phyloP scores from a whole-genome alignment of 2,329 filamentous ascomycete genomes.

The Domatiomyces catenatus region DNA sequence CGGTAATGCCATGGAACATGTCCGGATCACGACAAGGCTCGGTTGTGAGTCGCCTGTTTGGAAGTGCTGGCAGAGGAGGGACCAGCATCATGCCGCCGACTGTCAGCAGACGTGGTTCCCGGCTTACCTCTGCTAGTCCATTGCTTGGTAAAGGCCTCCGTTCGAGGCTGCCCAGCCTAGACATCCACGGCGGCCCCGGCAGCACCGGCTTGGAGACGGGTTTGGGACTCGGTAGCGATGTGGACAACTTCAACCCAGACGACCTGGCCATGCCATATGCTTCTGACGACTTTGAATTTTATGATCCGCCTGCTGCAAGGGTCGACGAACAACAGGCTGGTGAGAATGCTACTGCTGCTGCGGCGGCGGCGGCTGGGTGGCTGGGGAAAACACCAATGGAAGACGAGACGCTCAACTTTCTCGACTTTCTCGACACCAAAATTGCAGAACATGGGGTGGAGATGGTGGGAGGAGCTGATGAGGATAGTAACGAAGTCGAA shows the following conservation, averaged over 20 bases:
- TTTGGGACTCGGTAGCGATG: slow-evolving; percentile 6
- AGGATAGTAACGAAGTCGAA: slow-evolving; percentile 20
- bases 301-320: slow-evolving; percentile 25
- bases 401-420: slow-evolving; percentile 46
- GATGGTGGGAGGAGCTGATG: slow-evolving; percentile 4
- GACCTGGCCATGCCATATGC: slow-evolving; percentile 23
- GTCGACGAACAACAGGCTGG: slow-evolving; percentile 38
- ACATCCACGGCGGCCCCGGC: not conserved
- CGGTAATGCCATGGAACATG: slow-evolving; percentile 55
- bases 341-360: slow-evolving; percentile 17
- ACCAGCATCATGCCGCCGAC: slow-evolving; percentile 8
- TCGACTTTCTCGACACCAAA: slow-evolving; percentile 40
- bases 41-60: slow-evolving; percentile 18
- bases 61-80: slow-evolving; percentile 19
- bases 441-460: slow-evolving; percentile 21
- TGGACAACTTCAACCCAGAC: slow-evolving; percentile 9
- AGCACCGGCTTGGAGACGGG: slow-evolving; percentile 9
- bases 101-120: slow-evolving; percentile 31
- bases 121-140: slow-evolving; percentile 45
- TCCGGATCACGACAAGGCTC: slow-evolving; percentile 38
- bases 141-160: slow-evolving; percentile 26
- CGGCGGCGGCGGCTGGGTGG: no score
- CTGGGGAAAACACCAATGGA: slow-evolving; percentile 34
- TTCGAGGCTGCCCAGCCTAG: not conserved
- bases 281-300: slow-evolving; percentile 28